These are phyloP conservation scores for Mycena floridula DNA, from an alignment of 768 basidiomycete genomes.

Conservation along the genomic window DNA sequence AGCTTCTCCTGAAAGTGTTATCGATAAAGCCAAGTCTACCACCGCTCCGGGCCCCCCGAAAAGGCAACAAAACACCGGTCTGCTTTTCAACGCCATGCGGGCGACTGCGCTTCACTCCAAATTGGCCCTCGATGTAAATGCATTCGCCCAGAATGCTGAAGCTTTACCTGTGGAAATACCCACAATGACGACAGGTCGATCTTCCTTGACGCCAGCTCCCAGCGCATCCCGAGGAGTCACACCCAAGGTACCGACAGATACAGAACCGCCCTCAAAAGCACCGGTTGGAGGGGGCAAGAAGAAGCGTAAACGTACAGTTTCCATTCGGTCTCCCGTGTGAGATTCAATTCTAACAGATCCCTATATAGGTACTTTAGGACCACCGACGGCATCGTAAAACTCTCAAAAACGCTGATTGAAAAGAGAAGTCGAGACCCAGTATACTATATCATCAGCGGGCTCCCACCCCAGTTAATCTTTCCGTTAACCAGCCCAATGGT, in stretches of 20 bases:
- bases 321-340: too few relatives aligned
- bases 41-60: constrained; percentile 28
- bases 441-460: constrained; percentile 21
- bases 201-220: constrained; percentile 18
- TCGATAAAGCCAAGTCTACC: constrained; percentile 16
- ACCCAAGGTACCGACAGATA: not conserved
- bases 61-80: constrained; percentile 60
- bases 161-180: constrained; percentile 11
- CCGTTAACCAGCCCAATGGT: constrained; percentile 76
- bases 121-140: constrained; percentile 38
- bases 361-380: too few relatives aligned
- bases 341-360: too few relatives aligned
- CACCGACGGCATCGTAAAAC: too few relatives aligned
- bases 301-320: constrained; percentile 78
- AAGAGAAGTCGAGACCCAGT: not conserved
- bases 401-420: too few relatives aligned
- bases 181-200: constrained; percentile 8
- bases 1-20: constrained; percentile 11
- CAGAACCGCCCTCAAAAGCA: constrained; percentile 31
- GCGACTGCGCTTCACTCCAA: constrained; percentile 70
- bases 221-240: constrained; percentile 1
- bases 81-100: constrained; percentile 75
- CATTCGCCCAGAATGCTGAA: constrained; percentile 24
- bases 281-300: constrained; percentile 54
- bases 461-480: constrained; percentile 62